phyloP scores from a whole-genome alignment of 805 yeast species.

The Starmerella lactis-condensi region DNA sequence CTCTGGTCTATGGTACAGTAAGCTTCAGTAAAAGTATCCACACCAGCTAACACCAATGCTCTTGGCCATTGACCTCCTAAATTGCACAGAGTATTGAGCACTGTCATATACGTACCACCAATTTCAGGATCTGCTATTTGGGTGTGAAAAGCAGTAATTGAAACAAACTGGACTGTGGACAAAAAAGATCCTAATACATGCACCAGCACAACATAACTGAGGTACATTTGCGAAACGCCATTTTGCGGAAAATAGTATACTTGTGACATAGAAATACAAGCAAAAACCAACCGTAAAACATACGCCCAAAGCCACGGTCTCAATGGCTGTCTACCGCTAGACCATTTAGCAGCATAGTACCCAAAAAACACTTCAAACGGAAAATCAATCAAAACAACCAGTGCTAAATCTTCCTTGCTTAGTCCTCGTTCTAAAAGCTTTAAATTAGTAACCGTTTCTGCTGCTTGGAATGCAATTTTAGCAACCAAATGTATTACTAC shows the following conservation, averaged over 20 bases:
- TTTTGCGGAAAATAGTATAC: slow-evolving; percentile 52
- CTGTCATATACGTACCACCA: slow-evolving; percentile 97
- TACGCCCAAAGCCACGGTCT: slow-evolving; percentile 83
- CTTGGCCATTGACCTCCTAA: slow-evolving; percentile 98
- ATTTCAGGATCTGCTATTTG: slow-evolving; percentile 85
- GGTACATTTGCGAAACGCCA: slow-evolving; percentile 35
- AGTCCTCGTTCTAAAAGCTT: slow-evolving; percentile 81
- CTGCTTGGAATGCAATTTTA: slow-evolving; percentile 85
- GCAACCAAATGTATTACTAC: slow-evolving; percentile 58
- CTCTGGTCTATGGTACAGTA: slow-evolving; percentile 28
- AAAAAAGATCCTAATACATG: slow-evolving; percentile 77
- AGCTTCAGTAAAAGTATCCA: slow-evolving; percentile 58
- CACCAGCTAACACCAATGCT: slow-evolving; percentile 55
- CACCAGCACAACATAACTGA: slow-evolving; percentile 56
- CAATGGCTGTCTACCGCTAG: slow-evolving; percentile 48
- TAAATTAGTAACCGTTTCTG: slow-evolving; percentile 86
- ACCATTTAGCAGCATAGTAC: slow-evolving; percentile 90
- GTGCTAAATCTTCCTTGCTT: slow-evolving; percentile 79
- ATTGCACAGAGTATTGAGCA: slow-evolving; percentile 76
- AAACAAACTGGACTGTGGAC: slow-evolving; percentile 89
- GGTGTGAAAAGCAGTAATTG: slow-evolving; percentile 87
- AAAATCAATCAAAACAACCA: slow-evolving; percentile 82
- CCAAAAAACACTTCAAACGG: slow-evolving; percentile 93
- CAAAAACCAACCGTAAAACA: slow-evolving; percentile 61
- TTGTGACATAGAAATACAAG: slow-evolving; percentile 52